Conservation (phyloP, 2,329 filamentous ascomycete species). For the Raffaelea deltoideospora region DNA sequence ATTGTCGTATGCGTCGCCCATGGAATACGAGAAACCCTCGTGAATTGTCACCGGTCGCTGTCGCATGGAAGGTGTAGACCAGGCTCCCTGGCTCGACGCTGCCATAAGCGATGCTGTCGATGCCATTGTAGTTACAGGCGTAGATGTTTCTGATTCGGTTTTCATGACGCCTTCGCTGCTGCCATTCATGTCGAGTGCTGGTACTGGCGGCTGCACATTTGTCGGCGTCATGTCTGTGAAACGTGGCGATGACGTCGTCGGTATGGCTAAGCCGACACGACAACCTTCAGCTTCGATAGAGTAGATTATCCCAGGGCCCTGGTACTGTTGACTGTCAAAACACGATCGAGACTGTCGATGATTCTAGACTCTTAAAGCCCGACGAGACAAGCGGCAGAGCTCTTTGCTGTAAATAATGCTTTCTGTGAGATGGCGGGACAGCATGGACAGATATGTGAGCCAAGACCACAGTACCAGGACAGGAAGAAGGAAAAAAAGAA, state of each 20-base stretch:
- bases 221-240: conserved; percentile 12
- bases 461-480: conserved; percentile 7
- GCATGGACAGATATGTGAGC: conserved; percentile 9
- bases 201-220: conserved; percentile 26
- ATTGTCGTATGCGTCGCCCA: conserved; percentile 35
- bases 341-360: too few species aligned
- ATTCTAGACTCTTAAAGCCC: too few species aligned
- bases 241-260: neutral
- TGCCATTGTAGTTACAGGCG: conserved; percentile 18
- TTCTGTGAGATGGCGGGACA: conserved; percentile 19
- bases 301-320: too few species aligned
- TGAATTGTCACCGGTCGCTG: conserved; percentile 44
- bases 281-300: neutral
- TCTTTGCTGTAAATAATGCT: conserved; percentile 22
- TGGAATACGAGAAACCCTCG: conserved; percentile 44
- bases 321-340: conserved; percentile 31
- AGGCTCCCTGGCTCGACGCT: conserved; percentile 30
- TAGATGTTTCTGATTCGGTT: neutral
- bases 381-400: conserved; percentile 33
- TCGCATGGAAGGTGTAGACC: conserved; percentile 38
- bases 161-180: conserved; percentile 34
- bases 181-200: conserved; percentile 33
- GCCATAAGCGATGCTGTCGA: conserved; percentile 25
- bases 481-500: conserved; percentile 13
- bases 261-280: neutral